Evolutionary conservation across 1,139 yeast species (phyloP), one percentile per base, ranked within the genome.

Genomic region (Blastobotrys persicus): DNA sequence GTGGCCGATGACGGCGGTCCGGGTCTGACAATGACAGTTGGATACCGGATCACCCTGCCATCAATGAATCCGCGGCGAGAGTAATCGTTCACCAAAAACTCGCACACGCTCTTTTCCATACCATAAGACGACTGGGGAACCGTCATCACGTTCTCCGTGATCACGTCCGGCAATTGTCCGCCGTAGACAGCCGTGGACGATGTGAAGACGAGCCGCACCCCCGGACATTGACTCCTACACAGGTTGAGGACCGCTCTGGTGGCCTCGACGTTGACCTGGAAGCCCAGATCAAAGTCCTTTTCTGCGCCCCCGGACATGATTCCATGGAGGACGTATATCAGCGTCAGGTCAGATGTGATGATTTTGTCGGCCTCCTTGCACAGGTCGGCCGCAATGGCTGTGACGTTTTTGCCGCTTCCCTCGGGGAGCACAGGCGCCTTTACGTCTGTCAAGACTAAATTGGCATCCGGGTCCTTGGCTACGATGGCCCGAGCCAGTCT

Each of bases 301-400:
- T 59, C 62, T 3, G 62, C 49, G 14, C 61, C 61, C 16, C 62
- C 59, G 6, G 62, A 59, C 62, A 59, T 59, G 52, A 59, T 57
- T 3, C 62, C 62, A 45, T 59, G 62, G 34, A 59, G 54, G 14
- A 57, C 50, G 35, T 48, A 59, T n/a, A 51, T 53, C 9, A 48
- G 50, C 42, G 54, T 57, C 37, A 57, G 31, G 37, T 50, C 56
- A 18, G 49, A 47, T 12, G 50, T 47, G 38, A 59, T 44, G 9
- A 56, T 45, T 3, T 42, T 39, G 4, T 16, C 19, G 16, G 34
- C 47, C 11, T 54, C 53, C 6, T 44, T 42, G 28, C 38, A 44
- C 28, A 57, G 48, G 45, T 59, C 62, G 6, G 59, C 58, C 23
- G 49, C 41, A 13, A 57, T 31, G n/a, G 40, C 18, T 13, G 41